A percentile compares a stretch with the other conserved stretches of the same genome.
Evolutionary conservation across 1,284 basidiomycete species (phyloP).

Genomic region (Omphalotus olearius): DNA sequence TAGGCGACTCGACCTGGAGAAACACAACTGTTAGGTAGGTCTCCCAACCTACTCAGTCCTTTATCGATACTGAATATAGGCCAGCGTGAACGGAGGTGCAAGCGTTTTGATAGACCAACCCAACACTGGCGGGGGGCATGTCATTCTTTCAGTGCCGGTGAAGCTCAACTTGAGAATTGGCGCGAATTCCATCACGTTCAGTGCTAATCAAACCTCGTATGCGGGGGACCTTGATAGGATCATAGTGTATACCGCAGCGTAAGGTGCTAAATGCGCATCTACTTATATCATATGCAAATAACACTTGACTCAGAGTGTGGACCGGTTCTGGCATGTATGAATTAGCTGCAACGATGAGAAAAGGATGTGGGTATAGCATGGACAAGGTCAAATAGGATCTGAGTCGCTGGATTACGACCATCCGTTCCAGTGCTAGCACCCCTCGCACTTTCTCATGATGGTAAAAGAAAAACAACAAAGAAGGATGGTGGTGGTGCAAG

Average conservation of each 20-base stretch:
- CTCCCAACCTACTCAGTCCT: not conserved
- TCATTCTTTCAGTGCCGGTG: constrained; percentile 53
- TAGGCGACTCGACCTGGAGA: constrained; percentile 51
- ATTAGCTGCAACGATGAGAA: no score
- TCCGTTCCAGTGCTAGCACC: no score
- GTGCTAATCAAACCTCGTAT: constrained; percentile 51
- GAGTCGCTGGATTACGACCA: no score
- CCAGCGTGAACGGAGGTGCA: constrained; percentile 55
- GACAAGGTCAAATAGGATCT: no score
- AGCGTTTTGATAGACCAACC: constrained; percentile 51
- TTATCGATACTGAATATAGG: not conserved
- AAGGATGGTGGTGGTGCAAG: no score
- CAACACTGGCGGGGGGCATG: constrained; percentile 47
- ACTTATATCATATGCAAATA: no score
- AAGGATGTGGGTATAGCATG: no score
- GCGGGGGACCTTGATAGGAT: constrained; percentile 63
- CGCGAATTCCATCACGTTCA: constrained; percentile 49
- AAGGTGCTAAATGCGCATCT: constrained; percentile 5
- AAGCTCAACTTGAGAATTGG: constrained; percentile 47
- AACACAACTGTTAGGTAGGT: constrained; percentile 55
- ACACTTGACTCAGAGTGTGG: no score
- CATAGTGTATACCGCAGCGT: constrained; percentile 46
- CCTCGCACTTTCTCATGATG: no score
- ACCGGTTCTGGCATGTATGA: no score
- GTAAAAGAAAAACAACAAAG: no score